Conservation (phyloP, 2,329 filamentous ascomycete genomes). For the Phaeomoniella chlamydospora region DNA sequence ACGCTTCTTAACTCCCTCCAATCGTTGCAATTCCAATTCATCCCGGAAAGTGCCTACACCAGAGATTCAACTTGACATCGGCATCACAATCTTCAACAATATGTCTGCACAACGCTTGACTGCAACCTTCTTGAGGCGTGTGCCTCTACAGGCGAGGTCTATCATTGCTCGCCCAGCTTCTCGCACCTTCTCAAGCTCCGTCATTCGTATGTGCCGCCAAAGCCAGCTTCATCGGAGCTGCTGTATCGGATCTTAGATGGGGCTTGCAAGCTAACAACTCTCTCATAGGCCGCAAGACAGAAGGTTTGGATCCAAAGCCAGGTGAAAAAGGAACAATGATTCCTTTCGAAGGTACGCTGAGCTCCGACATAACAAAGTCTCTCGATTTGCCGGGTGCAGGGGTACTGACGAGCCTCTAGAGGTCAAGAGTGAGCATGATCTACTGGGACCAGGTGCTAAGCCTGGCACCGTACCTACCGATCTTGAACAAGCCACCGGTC, state of each 20-base stretch:
- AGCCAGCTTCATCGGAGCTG: no score
- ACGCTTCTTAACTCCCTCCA: no score
- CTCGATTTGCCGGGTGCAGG: conserved; percentile 4
- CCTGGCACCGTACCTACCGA: conserved; percentile 82
- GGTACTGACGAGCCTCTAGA: conserved; percentile 40
- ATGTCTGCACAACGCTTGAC: neutral
- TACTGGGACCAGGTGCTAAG: conserved; percentile 67
- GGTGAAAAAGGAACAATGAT: conserved; percentile 25
- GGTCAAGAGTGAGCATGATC: conserved; percentile 67
- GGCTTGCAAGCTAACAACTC: no score
- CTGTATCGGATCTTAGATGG: no score
- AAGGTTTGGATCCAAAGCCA: conserved; percentile 21
- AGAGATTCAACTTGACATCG: no score
- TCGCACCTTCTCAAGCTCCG: neutral
- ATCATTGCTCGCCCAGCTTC: neutral
- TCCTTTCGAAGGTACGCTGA: conserved; percentile 25
- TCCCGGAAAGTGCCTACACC: neutral
- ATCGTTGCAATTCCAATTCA: neutral
- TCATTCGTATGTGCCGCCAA: neutral
- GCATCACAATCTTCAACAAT: neutral
- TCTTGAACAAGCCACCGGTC: conserved; percentile 87
- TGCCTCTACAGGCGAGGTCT: neutral
- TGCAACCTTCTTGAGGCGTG: neutral
- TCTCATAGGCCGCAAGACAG: no score
- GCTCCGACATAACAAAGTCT: conserved; percentile 6